A percentile compares a stretch with the other conserved stretches of the same genome.
Conservation (phyloP, 2,329 filamentous ascomycete species). For the Xenoacremonium recifei region DNA sequence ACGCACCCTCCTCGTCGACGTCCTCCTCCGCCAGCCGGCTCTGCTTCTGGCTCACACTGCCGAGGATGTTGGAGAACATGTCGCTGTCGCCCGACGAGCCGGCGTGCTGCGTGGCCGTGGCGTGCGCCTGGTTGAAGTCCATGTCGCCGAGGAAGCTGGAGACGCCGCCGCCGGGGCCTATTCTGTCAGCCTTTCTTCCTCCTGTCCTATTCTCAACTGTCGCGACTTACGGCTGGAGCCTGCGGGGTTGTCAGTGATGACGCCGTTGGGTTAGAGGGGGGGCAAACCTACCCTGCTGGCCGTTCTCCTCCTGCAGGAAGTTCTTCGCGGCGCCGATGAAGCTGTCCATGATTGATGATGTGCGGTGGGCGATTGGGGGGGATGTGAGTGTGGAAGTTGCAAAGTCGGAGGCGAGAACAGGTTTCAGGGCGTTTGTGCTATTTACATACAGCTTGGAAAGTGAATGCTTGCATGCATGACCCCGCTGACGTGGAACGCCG, state of each 20-base stretch:
- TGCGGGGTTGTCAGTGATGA: slow-evolving; percentile 5
- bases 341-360: no score
- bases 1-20: slow-evolving; percentile 48
- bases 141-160: slow-evolving; percentile 44
- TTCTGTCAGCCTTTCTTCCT: no score
- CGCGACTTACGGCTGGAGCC: slow-evolving; percentile 29
- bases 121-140: slow-evolving; percentile 46
- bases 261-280: slow-evolving; percentile 10
- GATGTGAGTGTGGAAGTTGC: no score
- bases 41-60: slow-evolving; percentile 49
- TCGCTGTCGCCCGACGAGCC: slow-evolving; percentile 45
- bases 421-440: no score
- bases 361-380: no score
- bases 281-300: slow-evolving; percentile 21
- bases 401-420: no score
- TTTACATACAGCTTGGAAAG: no score
- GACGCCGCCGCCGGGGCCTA: slow-evolving; percentile 37
- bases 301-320: slow-evolving; percentile 30
- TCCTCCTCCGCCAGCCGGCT: slow-evolving; percentile 46
- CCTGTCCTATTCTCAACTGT: no score
- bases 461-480: no score
- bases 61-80: slow-evolving; percentile 50
- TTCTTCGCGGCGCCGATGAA: slow-evolving; percentile 38
- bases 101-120: slow-evolving; percentile 46
- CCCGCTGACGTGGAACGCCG: no score